Percentiles rank a stretch among this genome's conserved stretches.
Evolutionary conservation across 1,284 basidiomycete species (phyloP).

Genomic region (Ustilago trichophora): DNA sequence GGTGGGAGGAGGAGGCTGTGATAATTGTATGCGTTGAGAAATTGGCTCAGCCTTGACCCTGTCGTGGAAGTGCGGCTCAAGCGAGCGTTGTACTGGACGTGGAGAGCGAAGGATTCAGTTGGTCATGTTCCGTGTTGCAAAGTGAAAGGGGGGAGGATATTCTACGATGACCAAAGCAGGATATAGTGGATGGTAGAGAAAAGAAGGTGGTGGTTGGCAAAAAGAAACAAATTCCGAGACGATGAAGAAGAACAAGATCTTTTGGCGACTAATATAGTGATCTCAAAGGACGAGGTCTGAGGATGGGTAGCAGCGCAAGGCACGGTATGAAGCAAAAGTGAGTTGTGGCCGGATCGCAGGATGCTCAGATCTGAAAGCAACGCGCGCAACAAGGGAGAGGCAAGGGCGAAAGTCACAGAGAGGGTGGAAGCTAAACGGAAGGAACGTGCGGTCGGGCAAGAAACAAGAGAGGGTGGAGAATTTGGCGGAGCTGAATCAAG

Average conservation of each 20-base stretch:
- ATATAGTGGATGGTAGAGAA: neutral
- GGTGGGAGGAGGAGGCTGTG: neutral
- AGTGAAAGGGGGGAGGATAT: neutral
- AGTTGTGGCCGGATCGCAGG: too few species aligned
- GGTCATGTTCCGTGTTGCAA: conserved; percentile 9
- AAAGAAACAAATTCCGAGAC: neutral
- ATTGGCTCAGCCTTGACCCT: neutral
- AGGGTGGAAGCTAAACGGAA: neutral
- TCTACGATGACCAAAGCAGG: neutral
- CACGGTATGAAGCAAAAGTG: too few species aligned
- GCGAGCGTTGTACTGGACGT: conserved; percentile 1
- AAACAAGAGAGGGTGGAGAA: neutral
- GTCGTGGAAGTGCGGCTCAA: conserved; percentile 3
- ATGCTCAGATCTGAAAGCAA: too few species aligned
- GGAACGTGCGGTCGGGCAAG: neutral
- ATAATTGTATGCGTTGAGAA: too few species aligned
- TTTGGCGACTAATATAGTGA: conserved; percentile 21
- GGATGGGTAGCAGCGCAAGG: neutral
- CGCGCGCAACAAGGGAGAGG: too few species aligned
- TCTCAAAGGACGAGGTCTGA: too few species aligned
- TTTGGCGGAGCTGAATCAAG: neutral
- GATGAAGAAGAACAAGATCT: neutral
- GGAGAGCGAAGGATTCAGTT: conserved; percentile 9
- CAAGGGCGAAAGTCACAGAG: too few species aligned
- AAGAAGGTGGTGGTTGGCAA: neutral